A percentile compares a stretch with the other conserved stretches of the same genome.
phyloP scores from a whole-genome alignment of 371 early-diverging fungal genomes.

The Mortierella sp. region DNA sequence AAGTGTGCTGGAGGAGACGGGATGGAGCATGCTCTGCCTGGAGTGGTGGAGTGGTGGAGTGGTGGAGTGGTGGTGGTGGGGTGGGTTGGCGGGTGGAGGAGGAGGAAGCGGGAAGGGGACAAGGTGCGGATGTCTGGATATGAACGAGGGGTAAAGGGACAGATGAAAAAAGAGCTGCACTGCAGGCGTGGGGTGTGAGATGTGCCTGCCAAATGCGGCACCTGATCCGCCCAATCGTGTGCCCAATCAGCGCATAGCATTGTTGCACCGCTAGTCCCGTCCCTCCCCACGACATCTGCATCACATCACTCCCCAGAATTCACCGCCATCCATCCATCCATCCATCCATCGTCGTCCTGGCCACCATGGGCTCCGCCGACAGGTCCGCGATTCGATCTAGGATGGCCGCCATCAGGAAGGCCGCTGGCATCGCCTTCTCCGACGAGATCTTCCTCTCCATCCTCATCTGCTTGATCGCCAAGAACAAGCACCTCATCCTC shows the following conservation, averaged over 20 bases:
- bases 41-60: no score
- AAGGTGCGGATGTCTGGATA: not conserved
- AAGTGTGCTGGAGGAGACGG: not conserved
- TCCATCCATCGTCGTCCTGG: no score
- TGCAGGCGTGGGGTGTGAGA: no score
- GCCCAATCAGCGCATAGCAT: no score
- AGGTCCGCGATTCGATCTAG: conserved; percentile 38
- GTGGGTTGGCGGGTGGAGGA: not conserved
- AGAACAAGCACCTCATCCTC: conserved; percentile 45
- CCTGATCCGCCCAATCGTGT: no score
- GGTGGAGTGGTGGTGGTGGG: not conserved
- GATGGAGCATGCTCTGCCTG: not conserved
- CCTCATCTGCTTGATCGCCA: conserved; percentile 44
- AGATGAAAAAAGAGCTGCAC: no score
- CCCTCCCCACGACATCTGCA: no score
- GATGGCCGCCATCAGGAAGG: conserved; percentile 45
- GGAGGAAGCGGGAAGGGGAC: not conserved
- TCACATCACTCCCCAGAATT: no score
- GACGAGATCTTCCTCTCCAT: conserved; percentile 52
- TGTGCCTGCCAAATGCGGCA: no score
- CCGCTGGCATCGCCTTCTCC: conserved; percentile 43
- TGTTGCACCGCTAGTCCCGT: no score
- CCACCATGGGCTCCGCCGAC: conserved; percentile 34
- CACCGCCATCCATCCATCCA: no score
- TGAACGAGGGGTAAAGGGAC: no score